phyloP scores from a whole-genome alignment of 768 basidiomycete species.

The Suillus hirtellus region DNA sequence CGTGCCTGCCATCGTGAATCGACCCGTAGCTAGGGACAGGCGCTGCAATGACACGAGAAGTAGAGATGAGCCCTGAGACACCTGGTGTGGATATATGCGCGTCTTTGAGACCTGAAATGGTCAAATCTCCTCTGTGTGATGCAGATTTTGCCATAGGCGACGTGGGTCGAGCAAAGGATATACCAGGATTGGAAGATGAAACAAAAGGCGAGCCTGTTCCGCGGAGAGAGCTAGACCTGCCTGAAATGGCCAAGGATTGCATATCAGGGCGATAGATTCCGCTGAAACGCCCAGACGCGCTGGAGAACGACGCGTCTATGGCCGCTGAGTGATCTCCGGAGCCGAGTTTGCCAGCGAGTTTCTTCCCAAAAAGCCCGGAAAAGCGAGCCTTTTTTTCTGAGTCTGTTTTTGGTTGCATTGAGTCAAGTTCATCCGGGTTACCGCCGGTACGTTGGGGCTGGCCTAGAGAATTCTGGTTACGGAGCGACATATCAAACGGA shows the following conservation, averaged over 20 bases:
- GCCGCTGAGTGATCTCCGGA: neutral
- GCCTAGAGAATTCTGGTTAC: neutral
- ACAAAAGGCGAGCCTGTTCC: constrained; percentile 3
- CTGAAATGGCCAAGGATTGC: neutral
- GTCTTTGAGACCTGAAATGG: constrained; percentile 1
- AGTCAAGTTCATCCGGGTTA: neutral
- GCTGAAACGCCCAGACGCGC: neutral
- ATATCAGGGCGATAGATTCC: neutral
- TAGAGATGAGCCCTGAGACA: constrained; percentile 1
- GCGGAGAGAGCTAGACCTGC: neutral
- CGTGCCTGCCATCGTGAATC: neutral
- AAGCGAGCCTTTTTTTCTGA: constrained; percentile 4
- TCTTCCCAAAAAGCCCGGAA: neutral
- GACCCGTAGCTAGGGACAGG: constrained; percentile 1
- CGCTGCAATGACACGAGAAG: constrained; percentile 3
- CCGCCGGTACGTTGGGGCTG: neutral
- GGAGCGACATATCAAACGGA: constrained; percentile 3
- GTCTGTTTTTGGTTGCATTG: neutral
- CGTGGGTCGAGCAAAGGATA: neutral
- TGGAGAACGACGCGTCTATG: neutral
- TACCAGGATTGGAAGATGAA: neutral
- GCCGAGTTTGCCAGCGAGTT: neutral
- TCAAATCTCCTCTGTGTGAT: constrained; percentile 1
- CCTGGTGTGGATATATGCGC: constrained; percentile 8
- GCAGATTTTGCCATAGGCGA: neutral